Base-by-base conservation (phyloP, 441 rosid species). In the Biscutella auriculata region DNA sequence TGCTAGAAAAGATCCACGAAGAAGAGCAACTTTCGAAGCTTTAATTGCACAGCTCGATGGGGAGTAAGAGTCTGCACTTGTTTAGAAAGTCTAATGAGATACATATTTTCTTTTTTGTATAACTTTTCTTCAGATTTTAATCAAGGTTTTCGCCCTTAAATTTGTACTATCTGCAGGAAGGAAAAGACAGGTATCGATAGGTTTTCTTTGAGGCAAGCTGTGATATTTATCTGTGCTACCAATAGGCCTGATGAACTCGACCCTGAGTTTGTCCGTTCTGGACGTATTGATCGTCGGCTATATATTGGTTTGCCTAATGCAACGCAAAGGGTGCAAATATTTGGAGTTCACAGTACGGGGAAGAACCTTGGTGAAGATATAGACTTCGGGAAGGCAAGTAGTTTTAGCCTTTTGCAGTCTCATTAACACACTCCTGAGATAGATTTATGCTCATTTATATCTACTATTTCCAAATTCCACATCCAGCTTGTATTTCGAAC, bases 221-320 rank as follows among this genome's bases (percentile, higher is more conserved):
- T 92, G 72, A 92, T 92, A 78, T 92, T 92, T 82, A 83, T 92
- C 45, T 92, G 98, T 71, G 98, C 98, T 27, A 92, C 98, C 66
- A 92, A 88, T 77, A 85, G 95, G 65, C 97, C 97, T 55, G 95
- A 92, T 74, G 98, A 88, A 68, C 75, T 92, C 73, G 95, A 92
- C 82, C 76, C 77, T 26, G 97, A 92, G 76, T 88, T 92, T 82
- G 87, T 92, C 71, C 87, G 92, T 54, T 52, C 81, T 66, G 96
- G 96, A 48, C 92, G 95, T 57, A 92, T 92, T 56, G 97, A 92
- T 68, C 97, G 98, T 45, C 95, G 94, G 40, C 77, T 92, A 60
- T 87, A 84, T 75, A 82, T 92, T 77, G 98, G 98, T 57, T 77
- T 92, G 73, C 98, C 98, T 10, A 87, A 88, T 70, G 97, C 94